These are phyloP conservation scores for Suillus variegatus DNA, from an alignment of 768 basidiomycete species.

Conservation along the genomic window DNA sequence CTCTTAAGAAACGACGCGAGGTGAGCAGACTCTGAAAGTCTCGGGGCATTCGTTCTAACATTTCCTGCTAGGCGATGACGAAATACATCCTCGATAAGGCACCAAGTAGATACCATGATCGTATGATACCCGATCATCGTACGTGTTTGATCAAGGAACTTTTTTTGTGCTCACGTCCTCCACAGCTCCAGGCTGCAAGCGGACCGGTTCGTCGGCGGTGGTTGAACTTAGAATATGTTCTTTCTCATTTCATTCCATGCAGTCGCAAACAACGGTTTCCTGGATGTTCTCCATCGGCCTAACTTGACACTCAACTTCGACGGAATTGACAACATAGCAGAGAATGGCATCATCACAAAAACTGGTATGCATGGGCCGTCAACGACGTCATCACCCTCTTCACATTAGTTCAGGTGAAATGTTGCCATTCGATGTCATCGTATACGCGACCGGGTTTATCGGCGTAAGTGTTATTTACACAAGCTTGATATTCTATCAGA, in stretches of 20 bases:
- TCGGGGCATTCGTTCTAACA: neutral
- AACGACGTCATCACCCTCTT: neutral
- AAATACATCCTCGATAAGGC: conserved; percentile 48
- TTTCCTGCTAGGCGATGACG: conserved; percentile 36
- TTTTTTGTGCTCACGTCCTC: neutral
- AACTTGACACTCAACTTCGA: conserved; percentile 29
- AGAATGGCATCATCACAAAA: conserved; percentile 25
- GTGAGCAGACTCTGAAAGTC: conserved; percentile 2
- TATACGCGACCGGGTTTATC: conserved; percentile 35
- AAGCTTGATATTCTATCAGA: neutral
- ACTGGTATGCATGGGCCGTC: conserved; percentile 17
- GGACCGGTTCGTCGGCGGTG: conserved; percentile 30
- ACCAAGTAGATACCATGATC: conserved; percentile 47
- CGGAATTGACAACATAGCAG: conserved; percentile 18
- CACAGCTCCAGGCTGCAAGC: conserved; percentile 62
- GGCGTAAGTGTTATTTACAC: conserved; percentile 18
- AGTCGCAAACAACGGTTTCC: conserved; percentile 32
- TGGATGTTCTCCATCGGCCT: conserved; percentile 21
- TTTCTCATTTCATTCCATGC: neutral
- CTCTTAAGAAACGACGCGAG: conserved; percentile 15
- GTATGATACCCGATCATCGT: conserved; percentile 57
- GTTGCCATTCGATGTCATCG: conserved; percentile 34
- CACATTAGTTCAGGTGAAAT: conserved; percentile 19
- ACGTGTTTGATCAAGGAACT: conserved; percentile 19
- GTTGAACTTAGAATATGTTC: neutral